These are phyloP conservation scores for Colletotrichum lini DNA, from an alignment of 2,329 filamentous ascomycete species.

Conservation along the genomic window DNA sequence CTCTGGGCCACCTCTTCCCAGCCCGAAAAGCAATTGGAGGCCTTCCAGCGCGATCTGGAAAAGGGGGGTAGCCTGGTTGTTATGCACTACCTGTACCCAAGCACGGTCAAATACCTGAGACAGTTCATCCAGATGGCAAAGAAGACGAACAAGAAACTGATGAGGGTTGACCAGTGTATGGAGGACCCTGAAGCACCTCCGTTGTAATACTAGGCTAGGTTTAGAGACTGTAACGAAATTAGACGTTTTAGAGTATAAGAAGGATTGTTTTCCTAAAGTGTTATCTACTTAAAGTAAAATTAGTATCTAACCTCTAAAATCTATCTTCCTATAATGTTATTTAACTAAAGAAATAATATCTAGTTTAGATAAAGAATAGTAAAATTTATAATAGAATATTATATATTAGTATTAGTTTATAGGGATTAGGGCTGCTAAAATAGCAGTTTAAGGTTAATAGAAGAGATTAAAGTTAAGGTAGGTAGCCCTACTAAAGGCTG, in stretches of 20 bases:
- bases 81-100: slow-evolving; percentile 77
- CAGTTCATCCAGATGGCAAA: slow-evolving; percentile 77
- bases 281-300: no score
- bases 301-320: slow-evolving; percentile 44
- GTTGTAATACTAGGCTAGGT: slow-evolving; percentile 36
- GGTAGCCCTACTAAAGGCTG: no score
- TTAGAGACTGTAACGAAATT: no score
- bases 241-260: no score
- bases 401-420: no score
- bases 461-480: no score
- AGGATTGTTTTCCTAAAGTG: no score
- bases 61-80: slow-evolving; percentile 76
- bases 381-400: no score
- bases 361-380: no score
- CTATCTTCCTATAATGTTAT: slow-evolving; percentile 65
- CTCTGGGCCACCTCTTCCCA: slow-evolving; percentile 73
- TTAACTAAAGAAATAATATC: no score
- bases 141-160: slow-evolving; percentile 71
- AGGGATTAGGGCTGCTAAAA: no score
- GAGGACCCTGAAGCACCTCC: slow-evolving; percentile 53
- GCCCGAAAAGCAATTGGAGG: slow-evolving; percentile 76
- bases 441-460: no score
- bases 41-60: slow-evolving; percentile 75
- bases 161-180: slow-evolving; percentile 55
- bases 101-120: slow-evolving; percentile 74